Base-by-base conservation (phyloP, 345 rosid species). In the Streptanthus diversifolius region DNA sequence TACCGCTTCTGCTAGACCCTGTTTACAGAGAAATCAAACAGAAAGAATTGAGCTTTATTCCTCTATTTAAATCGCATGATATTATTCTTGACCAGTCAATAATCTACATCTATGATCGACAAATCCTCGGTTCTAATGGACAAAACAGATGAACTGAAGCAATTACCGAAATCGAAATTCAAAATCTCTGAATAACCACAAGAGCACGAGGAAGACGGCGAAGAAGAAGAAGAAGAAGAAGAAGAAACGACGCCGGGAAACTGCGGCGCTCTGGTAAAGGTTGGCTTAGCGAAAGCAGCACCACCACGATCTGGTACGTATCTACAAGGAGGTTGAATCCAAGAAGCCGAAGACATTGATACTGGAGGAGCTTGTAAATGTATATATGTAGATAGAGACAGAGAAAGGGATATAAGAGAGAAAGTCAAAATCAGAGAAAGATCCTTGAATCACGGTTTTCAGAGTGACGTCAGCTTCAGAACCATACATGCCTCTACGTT, bases 101-200 rank as follows among this genome's bases (percentile, higher is more conserved):
- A 27, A 41, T 18, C 49, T 9, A 52, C 30, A 36, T 5, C 60
- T 8, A 51, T n/a, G 4, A 61, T 37, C 41, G 49, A 35, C 30
- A 27, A 27, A 27, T 4, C 30, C n/a, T n/a, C n/a, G n/a, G n/a
- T n/a, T n/a, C n/a, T n/a, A n/a, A n/a, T n/a, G n/a, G n/a, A n/a
- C n/a, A 29, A 63, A 19, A 1, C 25, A 40, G 21, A 52, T 18
- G 52, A 41, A 57, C 49, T 47, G n/a, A 53, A 65, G 5, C 25
- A 8, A 72, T 77, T 79, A 90, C 93, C 93, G 19, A 83, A 78
- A 78, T 83, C 67, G 73, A 77, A 74, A 61, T 76, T 67, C 25
- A 80, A 67, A 64, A 67, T 81, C 65, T 77, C 82, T 1, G 87
- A 80, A 36, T 74, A 77, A 45, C 76, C 78, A 43, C 85, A 87